Evolutionary conservation across 352 stramenopile species (phyloP).

Genomic region (Blastocystis sp.): DNA sequence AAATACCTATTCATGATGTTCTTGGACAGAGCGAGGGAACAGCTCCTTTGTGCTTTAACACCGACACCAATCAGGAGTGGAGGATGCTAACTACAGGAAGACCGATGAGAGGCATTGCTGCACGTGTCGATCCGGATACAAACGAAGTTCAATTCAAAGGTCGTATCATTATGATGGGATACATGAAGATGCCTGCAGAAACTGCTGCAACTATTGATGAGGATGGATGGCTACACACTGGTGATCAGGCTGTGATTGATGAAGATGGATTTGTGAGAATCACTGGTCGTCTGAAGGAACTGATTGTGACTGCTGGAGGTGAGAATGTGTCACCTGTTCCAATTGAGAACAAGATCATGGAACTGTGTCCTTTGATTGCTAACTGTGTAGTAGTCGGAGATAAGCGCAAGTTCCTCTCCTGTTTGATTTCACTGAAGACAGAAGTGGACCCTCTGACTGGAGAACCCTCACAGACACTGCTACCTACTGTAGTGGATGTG

Average conservation of each 20-base stretch:
- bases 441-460: conserved; percentile 70
- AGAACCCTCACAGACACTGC: conserved; percentile 69
- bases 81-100: conserved; percentile 26
- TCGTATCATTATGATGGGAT: conserved; percentile 68
- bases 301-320: conserved; percentile 75
- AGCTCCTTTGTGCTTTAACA: conserved; percentile 68
- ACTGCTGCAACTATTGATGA: conserved; percentile 70
- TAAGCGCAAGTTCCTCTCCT: conserved; percentile 73
- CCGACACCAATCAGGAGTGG: conserved; percentile 69
- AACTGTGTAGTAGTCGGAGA: conserved; percentile 74
- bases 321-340: conserved; percentile 74
- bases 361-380: conserved; percentile 69
- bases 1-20: conserved; percentile 73
- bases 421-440: conserved; percentile 71
- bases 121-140: conserved; percentile 24
- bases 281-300: conserved; percentile 74
- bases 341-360: conserved; percentile 74
- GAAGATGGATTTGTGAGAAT: conserved; percentile 71
- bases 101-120: conserved; percentile 26
- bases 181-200: conserved; percentile 66
- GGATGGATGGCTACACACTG: conserved; percentile 72
- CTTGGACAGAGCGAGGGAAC: conserved; percentile 72
- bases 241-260: conserved; percentile 72
- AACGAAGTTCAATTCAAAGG: conserved; percentile 61
- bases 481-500: conserved; percentile 21